phyloP scores from a whole-genome alignment of 2,329 filamentous ascomycete genomes.

The Pezizomycotina sp. region DNA sequence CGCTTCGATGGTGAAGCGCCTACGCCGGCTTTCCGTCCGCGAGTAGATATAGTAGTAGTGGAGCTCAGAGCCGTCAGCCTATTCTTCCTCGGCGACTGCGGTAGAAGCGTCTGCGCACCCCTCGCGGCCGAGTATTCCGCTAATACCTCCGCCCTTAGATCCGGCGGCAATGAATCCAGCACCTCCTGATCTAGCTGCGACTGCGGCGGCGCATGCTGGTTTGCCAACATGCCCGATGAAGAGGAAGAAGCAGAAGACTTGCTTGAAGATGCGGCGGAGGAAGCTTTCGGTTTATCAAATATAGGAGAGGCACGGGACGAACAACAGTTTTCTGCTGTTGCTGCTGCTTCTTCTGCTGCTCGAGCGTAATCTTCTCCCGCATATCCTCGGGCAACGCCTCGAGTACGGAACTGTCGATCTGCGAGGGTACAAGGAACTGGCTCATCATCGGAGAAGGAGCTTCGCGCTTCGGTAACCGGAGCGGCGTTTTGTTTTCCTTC shows the following conservation, averaged over 20 bases:
- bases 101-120: constrained; percentile 28
- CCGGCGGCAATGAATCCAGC: constrained; percentile 65
- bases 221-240: background rate
- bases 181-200: constrained; percentile 75
- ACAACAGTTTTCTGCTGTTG: constrained; percentile 10
- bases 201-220: constrained; percentile 34
- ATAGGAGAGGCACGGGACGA: background rate
- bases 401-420: constrained; percentile 65
- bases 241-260: constrained; percentile 4
- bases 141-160: constrained; percentile 70
- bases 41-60: background rate
- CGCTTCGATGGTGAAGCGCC: too few species aligned
- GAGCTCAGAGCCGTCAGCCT: constrained; percentile 24
- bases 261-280: constrained; percentile 8
- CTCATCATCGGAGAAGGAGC: constrained; percentile 49
- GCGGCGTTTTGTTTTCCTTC: constrained; percentile 29
- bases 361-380: constrained; percentile 52
- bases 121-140: constrained; percentile 42
- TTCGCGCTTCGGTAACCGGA: constrained; percentile 27
- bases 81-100: constrained; percentile 42
- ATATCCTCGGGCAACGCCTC: constrained; percentile 75
- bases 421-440: constrained; percentile 77
- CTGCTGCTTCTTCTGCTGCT: constrained; percentile 30
- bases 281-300: constrained; percentile 27
- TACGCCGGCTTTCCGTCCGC: background rate